phyloP scores from a whole-genome alignment of 495 filamentous ascomycete genomes.

The Annulohypoxylon stygium region DNA sequence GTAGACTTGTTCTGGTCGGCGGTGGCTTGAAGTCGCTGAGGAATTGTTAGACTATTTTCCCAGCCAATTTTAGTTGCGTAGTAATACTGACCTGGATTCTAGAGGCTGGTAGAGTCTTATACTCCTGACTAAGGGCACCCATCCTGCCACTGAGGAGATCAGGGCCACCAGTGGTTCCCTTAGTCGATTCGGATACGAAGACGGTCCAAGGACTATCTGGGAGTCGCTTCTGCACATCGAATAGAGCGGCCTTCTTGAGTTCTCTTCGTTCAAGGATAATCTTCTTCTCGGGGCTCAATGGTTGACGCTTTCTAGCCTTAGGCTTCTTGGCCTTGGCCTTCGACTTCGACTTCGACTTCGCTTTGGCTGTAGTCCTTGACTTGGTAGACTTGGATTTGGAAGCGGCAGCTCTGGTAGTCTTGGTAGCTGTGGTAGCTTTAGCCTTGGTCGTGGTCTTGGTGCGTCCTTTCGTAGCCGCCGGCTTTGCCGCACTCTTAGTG shows the following conservation, averaged over 20 bases:
- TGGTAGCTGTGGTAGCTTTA: conserved; percentile 36
- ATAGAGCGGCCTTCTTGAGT: conserved; percentile 49
- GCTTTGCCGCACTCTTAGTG: conserved; percentile 25
- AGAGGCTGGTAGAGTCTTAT: conserved; percentile 45
- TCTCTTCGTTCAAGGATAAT: conserved; percentile 33
- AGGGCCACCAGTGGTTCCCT: not conserved
- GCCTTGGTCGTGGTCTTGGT: conserved; percentile 26
- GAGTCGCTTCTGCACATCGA: conserved; percentile 41
- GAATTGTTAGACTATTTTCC: conserved; percentile 22
- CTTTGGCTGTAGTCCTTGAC: conserved; percentile 12
- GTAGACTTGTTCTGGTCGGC: conserved; percentile 63
- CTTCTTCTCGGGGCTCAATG: conserved; percentile 45
- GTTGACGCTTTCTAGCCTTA: conserved; percentile 32
- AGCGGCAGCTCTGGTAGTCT: conserved; percentile 26
- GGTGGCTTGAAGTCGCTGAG: conserved; percentile 58
- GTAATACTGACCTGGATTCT: conserved; percentile 51
- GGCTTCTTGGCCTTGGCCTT: conserved; percentile 42
- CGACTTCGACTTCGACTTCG: conserved; percentile 30
- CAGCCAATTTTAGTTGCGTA: not conserved
- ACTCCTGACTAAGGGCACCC: conserved; percentile 31
- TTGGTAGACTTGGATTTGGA: conserved; percentile 34
- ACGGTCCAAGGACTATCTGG: conserved; percentile 35
- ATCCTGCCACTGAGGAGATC: conserved; percentile 3
- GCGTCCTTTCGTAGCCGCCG: conserved; percentile 21
- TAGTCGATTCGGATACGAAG: conserved; percentile 35